These are phyloP conservation scores for Allantophomopsis cytisporea DNA, from an alignment of 2,329 filamentous ascomycete genomes.

Conservation along the genomic window DNA sequence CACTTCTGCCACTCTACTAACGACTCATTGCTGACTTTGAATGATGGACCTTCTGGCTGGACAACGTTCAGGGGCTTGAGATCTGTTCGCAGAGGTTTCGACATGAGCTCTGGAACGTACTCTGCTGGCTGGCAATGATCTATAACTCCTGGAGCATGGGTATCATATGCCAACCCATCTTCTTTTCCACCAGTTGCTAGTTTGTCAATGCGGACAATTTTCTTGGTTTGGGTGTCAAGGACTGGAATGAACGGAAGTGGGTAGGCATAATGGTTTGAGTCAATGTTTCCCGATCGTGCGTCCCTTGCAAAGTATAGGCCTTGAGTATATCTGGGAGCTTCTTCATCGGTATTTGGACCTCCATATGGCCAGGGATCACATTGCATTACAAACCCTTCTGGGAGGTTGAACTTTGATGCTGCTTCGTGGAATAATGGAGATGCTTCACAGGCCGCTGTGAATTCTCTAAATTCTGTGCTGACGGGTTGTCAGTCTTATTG, in stretches of 20 bases:
- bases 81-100: slow-evolving; percentile 24
- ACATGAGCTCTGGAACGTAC: slow-evolving; percentile 26
- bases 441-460: slow-evolving; percentile 31
- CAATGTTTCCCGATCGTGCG: slow-evolving; percentile 28
- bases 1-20: slow-evolving; percentile 39
- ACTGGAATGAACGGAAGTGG: slow-evolving; percentile 33
- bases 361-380: slow-evolving; percentile 39
- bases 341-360: slow-evolving; percentile 26
- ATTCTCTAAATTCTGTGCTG: slow-evolving; percentile 27
- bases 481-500: slow-evolving; percentile 12
- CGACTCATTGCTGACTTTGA: slow-evolving; percentile 31
- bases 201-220: slow-evolving; percentile 32
- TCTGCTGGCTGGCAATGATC: slow-evolving; percentile 21
- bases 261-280: slow-evolving; percentile 39
- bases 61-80: slow-evolving; percentile 46
- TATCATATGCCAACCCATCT: slow-evolving; percentile 27
- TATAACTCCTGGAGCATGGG: slow-evolving; percentile 27
- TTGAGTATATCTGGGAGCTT: slow-evolving; percentile 27
- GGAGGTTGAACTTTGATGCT: slow-evolving; percentile 31
- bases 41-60: slow-evolving; percentile 49
- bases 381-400: slow-evolving; percentile 35
- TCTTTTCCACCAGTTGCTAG: slow-evolving; percentile 21
- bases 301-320: slow-evolving; percentile 34
- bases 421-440: slow-evolving; percentile 35
- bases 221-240: slow-evolving; percentile 29